Evolutionary conservation across 768 basidiomycete species (phyloP), one percentile per base, ranked within the genome.

Genomic region (Auricularia auricula-judae): DNA sequence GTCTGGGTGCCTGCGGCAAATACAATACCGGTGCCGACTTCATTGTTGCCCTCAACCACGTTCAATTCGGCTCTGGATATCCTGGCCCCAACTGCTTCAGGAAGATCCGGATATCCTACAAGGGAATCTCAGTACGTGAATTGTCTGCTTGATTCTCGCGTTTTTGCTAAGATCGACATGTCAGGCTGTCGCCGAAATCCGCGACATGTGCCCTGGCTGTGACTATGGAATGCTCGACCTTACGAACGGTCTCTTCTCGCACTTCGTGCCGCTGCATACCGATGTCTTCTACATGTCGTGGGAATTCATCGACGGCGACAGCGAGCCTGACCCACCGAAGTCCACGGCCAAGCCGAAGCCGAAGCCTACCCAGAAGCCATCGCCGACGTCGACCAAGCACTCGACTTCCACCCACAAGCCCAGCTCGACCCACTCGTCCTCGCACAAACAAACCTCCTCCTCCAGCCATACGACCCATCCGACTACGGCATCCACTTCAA

Each of bases 191-290:
- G 56, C 56, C 33, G 56, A 59, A 33, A 59, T 59, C 23, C 56
- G 56, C 56, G 56, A 59, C 56, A 59, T 87, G 82, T 90, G 89
- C 71, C 83, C 84, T 58, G 82, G 80, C 29, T 92, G 90, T 71
- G 83, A 83, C 29, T 80, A 72, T 39, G 81, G 79, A 33, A 88
- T 82, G 53, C 80, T 91, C 36, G 91, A 93, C 75, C 76, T 91
- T 63, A 85, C 85, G 34, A 70, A 74, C 12, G 84, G 85, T 62
- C 79, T 92, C 61, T 92, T 93, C 75, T 65, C 74, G 35, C 82
- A 76, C 78, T 89, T 92, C 70, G 83, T 80, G 3, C 10, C 69
- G 21, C 68, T 77, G 58, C 69, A 69, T 47, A 71, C 51, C 1
- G 90, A 89, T 53, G 81, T 87, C 4, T 69, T 91, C 62, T 80